These are phyloP conservation scores for Dichomitus squalens DNA, from an alignment of 1,284 basidiomycete genomes.

Conservation along the genomic window DNA sequence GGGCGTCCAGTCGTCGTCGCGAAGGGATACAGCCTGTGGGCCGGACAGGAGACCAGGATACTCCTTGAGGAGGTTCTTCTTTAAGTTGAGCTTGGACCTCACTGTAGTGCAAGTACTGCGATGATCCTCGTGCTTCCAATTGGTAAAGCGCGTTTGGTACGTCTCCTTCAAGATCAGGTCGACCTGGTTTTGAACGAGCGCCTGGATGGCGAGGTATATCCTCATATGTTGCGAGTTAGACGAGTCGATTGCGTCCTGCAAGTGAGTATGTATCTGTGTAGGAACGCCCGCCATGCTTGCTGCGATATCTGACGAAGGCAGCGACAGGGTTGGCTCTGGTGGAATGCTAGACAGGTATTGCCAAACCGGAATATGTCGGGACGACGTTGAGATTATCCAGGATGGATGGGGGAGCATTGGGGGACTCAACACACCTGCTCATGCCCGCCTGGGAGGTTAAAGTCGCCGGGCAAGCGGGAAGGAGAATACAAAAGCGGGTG, in stretches of 20 bases:
- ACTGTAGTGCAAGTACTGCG: background rate
- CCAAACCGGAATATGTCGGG: too few relatives aligned
- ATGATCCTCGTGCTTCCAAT: constrained; percentile 18
- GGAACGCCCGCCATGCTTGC: background rate
- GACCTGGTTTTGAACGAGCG: constrained; percentile 12
- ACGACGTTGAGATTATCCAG: too few relatives aligned
- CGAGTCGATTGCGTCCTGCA: background rate
- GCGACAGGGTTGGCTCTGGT: too few relatives aligned
- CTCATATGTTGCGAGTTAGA: background rate
- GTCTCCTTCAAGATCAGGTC: constrained; percentile 8
- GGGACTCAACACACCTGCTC: too few relatives aligned
- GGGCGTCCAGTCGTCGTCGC: constrained; percentile 5
- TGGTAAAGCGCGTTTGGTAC: background rate
- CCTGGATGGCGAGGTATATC: constrained; percentile 6
- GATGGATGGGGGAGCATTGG: too few relatives aligned
- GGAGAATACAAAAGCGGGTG: too few relatives aligned
- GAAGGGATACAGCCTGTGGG: background rate
- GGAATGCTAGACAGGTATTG: too few relatives aligned
- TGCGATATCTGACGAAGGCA: too few relatives aligned
- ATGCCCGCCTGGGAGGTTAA: too few relatives aligned
- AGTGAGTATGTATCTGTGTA: background rate
- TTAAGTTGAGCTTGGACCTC: background rate
- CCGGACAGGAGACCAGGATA: constrained; percentile 17
- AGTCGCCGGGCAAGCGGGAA: too few relatives aligned
- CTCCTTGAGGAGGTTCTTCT: constrained; percentile 1